Conservation (phyloP, 176 grass and related monocot species). For the Lolium multiflorum region DNA sequence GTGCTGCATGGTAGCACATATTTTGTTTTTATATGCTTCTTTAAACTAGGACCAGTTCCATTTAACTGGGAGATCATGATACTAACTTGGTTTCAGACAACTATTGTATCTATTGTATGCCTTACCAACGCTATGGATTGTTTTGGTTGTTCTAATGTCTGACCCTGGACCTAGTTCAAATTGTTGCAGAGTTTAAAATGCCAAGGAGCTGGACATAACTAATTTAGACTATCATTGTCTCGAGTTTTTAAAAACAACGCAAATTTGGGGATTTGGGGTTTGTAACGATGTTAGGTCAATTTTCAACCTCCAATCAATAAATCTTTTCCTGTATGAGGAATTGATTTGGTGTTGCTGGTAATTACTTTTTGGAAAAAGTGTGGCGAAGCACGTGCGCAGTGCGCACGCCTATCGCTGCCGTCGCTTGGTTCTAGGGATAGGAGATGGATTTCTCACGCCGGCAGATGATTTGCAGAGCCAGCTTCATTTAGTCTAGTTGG, state of each 20-base stretch:
- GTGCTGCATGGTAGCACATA: not conserved
- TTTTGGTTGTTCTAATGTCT: not conserved
- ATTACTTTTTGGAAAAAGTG: too few relatives aligned
- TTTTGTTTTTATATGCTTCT: not conserved
- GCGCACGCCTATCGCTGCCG: too few relatives aligned
- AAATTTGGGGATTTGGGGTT: not conserved
- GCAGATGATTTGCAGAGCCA: too few relatives aligned
- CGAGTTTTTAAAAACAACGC: not conserved
- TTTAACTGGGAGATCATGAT: slow-evolving; percentile 22
- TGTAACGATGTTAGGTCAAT: not conserved
- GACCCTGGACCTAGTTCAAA: not conserved
- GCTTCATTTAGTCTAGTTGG: too few relatives aligned
- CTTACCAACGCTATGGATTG: not conserved
- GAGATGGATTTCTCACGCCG: too few relatives aligned
- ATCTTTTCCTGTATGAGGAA: not conserved
- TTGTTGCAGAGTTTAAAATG: not conserved
- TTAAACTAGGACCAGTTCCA: not conserved
- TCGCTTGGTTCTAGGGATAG: too few relatives aligned
- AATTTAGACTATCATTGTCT: not conserved
- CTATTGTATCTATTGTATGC: not conserved
- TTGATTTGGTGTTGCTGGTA: too few relatives aligned
- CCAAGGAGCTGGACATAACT: not conserved
- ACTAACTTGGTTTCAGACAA: not conserved
- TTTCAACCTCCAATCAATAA: not conserved
- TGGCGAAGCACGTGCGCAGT: too few relatives aligned